Evolutionary conservation across 768 basidiomycete species (phyloP), one percentile per base, ranked within the genome.

Genomic region (Auricularia sp.): DNA sequence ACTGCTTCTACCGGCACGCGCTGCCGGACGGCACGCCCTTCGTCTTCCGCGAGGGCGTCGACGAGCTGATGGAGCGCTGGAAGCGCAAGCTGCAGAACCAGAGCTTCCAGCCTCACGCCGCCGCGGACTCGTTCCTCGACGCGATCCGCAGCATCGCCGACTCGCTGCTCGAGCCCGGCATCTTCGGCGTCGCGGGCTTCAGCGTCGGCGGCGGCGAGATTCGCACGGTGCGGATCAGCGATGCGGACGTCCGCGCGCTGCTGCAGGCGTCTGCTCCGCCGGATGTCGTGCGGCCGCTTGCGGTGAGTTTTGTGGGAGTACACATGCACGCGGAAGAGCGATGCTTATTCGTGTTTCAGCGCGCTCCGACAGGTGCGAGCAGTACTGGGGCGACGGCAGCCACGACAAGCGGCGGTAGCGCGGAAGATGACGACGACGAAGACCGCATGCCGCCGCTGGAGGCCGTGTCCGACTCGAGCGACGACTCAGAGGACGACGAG

Each of bases 1-100:
- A 92, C 65, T 93, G 90, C 71, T 90, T 93, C 72, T 93, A 91
- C 71, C 81, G 84, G 68, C 90, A 93, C 70, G 68, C 76, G 61
- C 85, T 87, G 33, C 74, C 76, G 0, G 90, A 91, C 67, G 90
- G 90, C 11, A 83, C 87, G 8, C 77, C 78, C 0, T 78, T 83
- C 67, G 68, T 81, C 2, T 88, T 88, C 69, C 68, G 71, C 44
- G 74, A 82, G 51, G 88, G 88, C 5, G 80, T 79, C 23, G 81
- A 82, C 39, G 73, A 75, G 23, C 81, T 76, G 64, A 83, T 87
- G 82, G 56, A 33, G 56, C 56, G 56, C 16, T 59, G 23, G 29
- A 59, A 59, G 34, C 56, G 56, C 12, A 14, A 34, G 12, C 56
- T 23, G 14, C 56, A 59, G 56, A 14, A 35, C 23, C 56, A 35